A percentile compares a stretch with the other conserved stretches of the same genome.
phyloP scores from a whole-genome alignment of 2,329 filamentous ascomycete species.

The Thelonectria blattea region DNA sequence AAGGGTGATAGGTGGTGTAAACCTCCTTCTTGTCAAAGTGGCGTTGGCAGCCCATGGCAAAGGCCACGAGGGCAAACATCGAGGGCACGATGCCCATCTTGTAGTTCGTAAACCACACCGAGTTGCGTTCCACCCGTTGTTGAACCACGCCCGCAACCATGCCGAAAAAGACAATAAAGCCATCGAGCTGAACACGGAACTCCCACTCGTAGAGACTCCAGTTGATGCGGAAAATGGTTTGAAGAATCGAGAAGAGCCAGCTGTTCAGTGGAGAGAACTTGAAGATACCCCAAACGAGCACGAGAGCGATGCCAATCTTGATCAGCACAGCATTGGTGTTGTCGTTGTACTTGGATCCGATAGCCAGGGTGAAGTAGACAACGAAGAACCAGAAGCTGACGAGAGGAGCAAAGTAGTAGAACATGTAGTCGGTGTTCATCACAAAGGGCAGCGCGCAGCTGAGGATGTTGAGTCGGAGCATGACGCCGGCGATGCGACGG shows the following conservation, averaged over 20 bases:
- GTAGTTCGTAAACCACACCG: conserved; percentile 29
- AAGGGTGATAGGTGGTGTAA: conserved; percentile 60
- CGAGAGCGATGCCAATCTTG: conserved; percentile 54
- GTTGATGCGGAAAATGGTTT: conserved; percentile 51
- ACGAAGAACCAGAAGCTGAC: conserved; percentile 68
- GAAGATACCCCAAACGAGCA: conserved; percentile 42
- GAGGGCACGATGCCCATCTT: conserved; percentile 30
- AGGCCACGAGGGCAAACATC: conserved; percentile 41
- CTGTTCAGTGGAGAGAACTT: conserved; percentile 22
- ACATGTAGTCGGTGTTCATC: conserved; percentile 58
- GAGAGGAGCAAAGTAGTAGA: conserved; percentile 65
- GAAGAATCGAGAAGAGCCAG: conserved; percentile 41
- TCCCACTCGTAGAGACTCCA: conserved; percentile 57
- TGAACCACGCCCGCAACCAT: conserved; percentile 50
- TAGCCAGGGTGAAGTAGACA: conserved; percentile 58
- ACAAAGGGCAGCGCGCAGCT: conserved; percentile 59
- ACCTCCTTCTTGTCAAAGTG: conserved; percentile 17
- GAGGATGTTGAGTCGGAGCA: conserved; percentile 64
- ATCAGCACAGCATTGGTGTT: conserved; percentile 48
- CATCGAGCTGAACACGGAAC: conserved; percentile 58
- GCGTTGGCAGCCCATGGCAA: conserved; percentile 24
- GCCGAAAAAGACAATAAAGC: conserved; percentile 62
- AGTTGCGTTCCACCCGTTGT: conserved; percentile 29
- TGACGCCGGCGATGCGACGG: conserved; percentile 55
- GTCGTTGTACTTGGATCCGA: conserved; percentile 50